Percentiles rank a stretch among this genome's conserved stretches.
Evolutionary conservation across 768 basidiomycete genomes (phyloP).

Genomic region (Galerina sulciceps): DNA sequence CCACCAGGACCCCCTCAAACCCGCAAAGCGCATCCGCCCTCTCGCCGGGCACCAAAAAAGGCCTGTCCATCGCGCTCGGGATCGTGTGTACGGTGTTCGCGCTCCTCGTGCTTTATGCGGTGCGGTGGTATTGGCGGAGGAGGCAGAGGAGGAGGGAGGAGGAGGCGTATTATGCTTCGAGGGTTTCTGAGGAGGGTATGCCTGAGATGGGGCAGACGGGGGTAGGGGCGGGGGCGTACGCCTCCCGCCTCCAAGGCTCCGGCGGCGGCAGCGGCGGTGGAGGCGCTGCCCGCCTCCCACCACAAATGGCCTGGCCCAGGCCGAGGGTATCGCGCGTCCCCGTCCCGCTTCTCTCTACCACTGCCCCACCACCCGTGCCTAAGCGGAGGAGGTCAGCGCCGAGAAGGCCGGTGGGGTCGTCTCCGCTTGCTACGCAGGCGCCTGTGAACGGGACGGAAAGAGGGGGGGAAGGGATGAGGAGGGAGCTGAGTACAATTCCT

Average conservation of each 20-base stretch:
- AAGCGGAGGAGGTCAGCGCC: not conserved
- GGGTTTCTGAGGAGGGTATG: not conserved
- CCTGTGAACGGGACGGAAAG: not conserved
- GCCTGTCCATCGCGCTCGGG: constrained; percentile 17
- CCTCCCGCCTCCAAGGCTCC: not conserved
- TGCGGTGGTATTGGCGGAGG: constrained; percentile 16
- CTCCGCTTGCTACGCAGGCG: not conserved
- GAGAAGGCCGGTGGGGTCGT: not conserved
- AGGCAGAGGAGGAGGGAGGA: constrained; percentile 8
- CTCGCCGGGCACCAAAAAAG: constrained; percentile 8
- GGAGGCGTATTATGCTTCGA: constrained; percentile 5
- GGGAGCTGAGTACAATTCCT: constrained; percentile 6
- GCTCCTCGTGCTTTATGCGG: constrained; percentile 11
- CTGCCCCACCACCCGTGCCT: no score
- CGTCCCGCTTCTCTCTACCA: not conserved
- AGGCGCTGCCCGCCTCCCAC: not conserved
- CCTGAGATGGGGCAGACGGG: not conserved
- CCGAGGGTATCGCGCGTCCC: not conserved
- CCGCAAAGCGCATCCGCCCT: not conserved
- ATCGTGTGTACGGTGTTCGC: constrained; percentile 19
- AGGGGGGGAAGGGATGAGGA: not conserved
- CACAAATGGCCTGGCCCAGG: not conserved
- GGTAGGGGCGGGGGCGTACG: not conserved
- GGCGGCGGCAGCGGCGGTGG: no score
- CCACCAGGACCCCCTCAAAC: constrained; percentile 4